These are phyloP conservation scores for Ascochyta clinopodiicola DNA, from an alignment of 2,329 filamentous ascomycete species.

Conservation along the genomic window DNA sequence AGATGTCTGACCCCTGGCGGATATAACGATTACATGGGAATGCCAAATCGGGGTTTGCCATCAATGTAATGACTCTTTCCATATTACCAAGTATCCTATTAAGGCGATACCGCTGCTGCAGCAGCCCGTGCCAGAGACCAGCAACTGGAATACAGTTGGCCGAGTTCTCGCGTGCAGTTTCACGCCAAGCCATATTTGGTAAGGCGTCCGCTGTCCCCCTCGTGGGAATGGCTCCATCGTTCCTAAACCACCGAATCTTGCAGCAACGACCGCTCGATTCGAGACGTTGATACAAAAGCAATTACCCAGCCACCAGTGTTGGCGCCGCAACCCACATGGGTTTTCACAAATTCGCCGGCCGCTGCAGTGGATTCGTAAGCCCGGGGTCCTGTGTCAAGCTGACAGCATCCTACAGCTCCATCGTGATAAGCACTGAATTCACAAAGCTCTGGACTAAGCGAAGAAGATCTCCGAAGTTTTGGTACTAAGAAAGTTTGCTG, in stretches of 20 bases:
- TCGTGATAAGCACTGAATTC: neutral
- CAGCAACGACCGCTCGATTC: neutral
- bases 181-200: neutral
- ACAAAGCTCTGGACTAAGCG: neutral
- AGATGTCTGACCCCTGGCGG: neutral
- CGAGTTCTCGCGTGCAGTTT: neutral
- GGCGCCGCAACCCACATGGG: neutral
- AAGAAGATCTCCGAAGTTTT: neutral
- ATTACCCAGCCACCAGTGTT: neutral
- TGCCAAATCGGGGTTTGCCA: neutral
- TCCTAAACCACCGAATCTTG: neutral
- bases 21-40: neutral
- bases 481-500: neutral
- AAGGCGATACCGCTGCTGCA: neutral
- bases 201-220: conserved; percentile 5
- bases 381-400: neutral
- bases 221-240: conserved; percentile 1
- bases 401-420: no score
- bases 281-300: conserved; percentile 10
- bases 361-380: no score
- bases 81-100: neutral
- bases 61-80: neutral
- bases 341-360: no score
- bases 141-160: neutral
- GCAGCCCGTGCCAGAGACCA: neutral